Base-by-base conservation (phyloP, 768 basidiomycete species). In the Pholiota conissans region DNA sequence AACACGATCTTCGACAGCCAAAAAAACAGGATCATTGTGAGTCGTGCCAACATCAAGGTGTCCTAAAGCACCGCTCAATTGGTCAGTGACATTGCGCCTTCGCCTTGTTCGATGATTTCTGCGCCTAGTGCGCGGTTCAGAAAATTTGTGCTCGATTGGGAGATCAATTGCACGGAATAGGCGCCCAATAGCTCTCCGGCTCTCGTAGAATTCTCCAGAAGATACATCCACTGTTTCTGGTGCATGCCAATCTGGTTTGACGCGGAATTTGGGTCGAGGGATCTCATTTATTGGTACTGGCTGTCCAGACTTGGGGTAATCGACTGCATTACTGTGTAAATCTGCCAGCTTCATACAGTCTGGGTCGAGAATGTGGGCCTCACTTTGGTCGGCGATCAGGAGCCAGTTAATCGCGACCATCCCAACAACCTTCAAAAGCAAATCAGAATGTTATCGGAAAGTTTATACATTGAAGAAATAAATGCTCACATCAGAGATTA, bases 261-360 rank as follows among this genome's bases (percentile, higher is more conserved):
- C 26, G 1, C 54, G 53, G 46, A 62, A 64, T 18, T 73, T 71
- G n/a, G 76, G 68, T 62, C 67, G 79, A 2, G 87, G 84, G 27
- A 87, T 78, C 14, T 37, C 58, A 1, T 55, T 32, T 20, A 70
- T 67, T 5, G 71, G 65, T 13, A 83, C 80, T 24, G 81, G 77
- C 34, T 72, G 67, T 16, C 82, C 82, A 22, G 79, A 82, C 68
- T 87, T 87, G 0, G 84, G 83, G 61, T 83, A 89, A 66, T 89
- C 86, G 1, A 88, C 85, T 0, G 88, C 88, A 52, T 82, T 71
- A 32, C 83, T 86, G 63, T 88, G 85, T 13, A 89, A 71, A 10
- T 72, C 67, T 7, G 87, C 80, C 24, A 91, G 73, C 39, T 58
- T 71, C 10, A 81, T 39, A 67, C 88, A 89, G 27, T 82, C 78